Evolutionary conservation across 2,329 filamentous ascomycete genomes (phyloP), one percentile per base, ranked within the genome.

Genomic region (Hypoxylon sp.): DNA sequence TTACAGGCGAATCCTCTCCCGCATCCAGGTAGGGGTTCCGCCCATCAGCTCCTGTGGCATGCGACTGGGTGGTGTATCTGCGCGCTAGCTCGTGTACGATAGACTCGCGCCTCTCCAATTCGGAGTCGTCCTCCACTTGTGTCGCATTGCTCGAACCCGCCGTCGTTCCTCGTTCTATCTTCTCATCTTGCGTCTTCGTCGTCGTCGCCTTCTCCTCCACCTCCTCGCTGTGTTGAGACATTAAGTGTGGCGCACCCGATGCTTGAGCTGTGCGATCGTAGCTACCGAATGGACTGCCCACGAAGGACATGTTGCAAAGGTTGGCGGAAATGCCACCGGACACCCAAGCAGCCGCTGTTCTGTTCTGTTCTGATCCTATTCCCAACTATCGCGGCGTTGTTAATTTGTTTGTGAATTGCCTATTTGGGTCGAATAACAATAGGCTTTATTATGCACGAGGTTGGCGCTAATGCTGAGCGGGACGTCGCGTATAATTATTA

Each of bases 61-160:
- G 62, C 1, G 78, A 82, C 50, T 76, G 73, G 23, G 71, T 71
- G 3, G 82, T 84, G 61, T 80, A 82, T 52, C 75, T 74, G 40
- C 80, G 77, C 1, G 82, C 82, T 3, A 84, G 72, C n/a, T 74
- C 72, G 60, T 82, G 79, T 13, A 84, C 80, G 17, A 78, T 68
- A 6, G 77, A 80, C 46, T 74, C 70, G 55, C 81, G 77, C 38
- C 79, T 77, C 42, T 73, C 71, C 70, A 78, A 70, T 66, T 81
- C 79, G 8, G 69, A 69, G 35, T 67, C 70, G 6, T 75, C 71
- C 16, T 71, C 70, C 11, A 68, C 70, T 7, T 71, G 71, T 15
- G 67, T 67, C 27, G 68, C 69, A 23, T 68, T 68, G 37, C 66
- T 61, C 36, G 53, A 66, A 6, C 59, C 63, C 1, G 58, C 44